phyloP scores from a whole-genome alignment of 441 rosid genomes.

The Brassica hybrid region DNA sequence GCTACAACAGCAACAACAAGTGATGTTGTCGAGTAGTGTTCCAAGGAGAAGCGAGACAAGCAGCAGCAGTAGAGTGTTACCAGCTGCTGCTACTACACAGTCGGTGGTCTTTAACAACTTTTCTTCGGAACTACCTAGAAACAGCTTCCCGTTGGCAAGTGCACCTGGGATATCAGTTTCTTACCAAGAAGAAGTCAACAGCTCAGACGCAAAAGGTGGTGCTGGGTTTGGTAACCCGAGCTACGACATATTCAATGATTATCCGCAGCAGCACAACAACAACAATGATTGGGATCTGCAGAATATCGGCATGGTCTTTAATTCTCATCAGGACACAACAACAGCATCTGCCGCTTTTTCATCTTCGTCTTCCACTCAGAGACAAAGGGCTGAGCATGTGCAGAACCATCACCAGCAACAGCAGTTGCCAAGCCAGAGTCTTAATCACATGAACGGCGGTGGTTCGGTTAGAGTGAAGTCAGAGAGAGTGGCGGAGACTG shows the following conservation, averaged over 20 bases:
- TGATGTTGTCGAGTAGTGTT: constrained; percentile 49
- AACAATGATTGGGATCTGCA: constrained; percentile 69
- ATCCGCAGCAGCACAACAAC: constrained; percentile 33
- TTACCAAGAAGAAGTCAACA: constrained; percentile 4
- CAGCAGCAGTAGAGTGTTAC: constrained; percentile 48
- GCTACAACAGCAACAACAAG: constrained; percentile 55
- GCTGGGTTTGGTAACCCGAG: constrained; percentile 49
- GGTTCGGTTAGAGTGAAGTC: constrained; percentile 68
- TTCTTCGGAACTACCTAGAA: constrained; percentile 19
- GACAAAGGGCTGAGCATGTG: constrained; percentile 43
- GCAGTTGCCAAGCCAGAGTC: constrained; percentile 14
- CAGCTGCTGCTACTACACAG: constrained; percentile 40
- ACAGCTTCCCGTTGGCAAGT: constrained; percentile 44
- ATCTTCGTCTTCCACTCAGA: constrained; percentile 49
- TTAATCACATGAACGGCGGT: constrained; percentile 41
- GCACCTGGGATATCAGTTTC: constrained; percentile 52
- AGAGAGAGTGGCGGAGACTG: constrained; percentile 59
- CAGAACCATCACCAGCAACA: constrained; percentile 48
- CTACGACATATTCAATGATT: constrained; percentile 63
- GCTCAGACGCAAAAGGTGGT: constrained; percentile 53
- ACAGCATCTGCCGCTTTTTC: constrained; percentile 41
- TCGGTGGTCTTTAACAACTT: constrained; percentile 62
- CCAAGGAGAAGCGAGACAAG: constrained; percentile 48
- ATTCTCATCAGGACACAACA: constrained; percentile 54
- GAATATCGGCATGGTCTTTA: constrained; percentile 61